A percentile compares a stretch with the other conserved stretches of the same genome.
phyloP scores from a whole-genome alignment of 2,329 filamentous ascomycete species.

The Pseudogymnoascus pannorum region DNA sequence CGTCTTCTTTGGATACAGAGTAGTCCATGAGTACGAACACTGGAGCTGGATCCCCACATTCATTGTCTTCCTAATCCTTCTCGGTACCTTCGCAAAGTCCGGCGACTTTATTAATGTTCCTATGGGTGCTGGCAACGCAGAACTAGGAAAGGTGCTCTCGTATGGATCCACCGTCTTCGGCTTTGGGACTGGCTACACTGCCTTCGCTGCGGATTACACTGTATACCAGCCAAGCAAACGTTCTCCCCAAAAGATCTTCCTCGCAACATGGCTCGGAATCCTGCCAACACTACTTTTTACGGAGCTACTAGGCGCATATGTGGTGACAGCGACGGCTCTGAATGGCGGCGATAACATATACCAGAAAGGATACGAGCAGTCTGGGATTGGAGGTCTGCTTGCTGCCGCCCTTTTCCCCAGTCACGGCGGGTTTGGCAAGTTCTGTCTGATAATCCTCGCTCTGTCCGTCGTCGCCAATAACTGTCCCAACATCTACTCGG shows the following conservation, averaged over 20 bases:
- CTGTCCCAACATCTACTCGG: conserved; percentile 66
- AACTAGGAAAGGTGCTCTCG: conserved; percentile 55
- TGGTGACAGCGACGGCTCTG: conserved; percentile 55
- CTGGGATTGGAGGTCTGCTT: conserved; percentile 60
- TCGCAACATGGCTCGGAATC: conserved; percentile 62
- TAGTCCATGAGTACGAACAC: conserved; percentile 71
- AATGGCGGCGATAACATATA: conserved; percentile 50
- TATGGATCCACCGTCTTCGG: conserved; percentile 61
- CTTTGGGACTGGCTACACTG: conserved; percentile 66
- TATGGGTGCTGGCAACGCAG: conserved; percentile 50
- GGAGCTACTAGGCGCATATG: conserved; percentile 63
- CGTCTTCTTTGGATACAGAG: conserved; percentile 66
- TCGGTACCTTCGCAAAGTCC: conserved; percentile 60
- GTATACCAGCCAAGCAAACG: conserved; percentile 65
- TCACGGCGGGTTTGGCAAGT: conserved; percentile 62
- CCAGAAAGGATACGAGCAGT: conserved; percentile 43
- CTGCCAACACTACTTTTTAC: conserved; percentile 67
- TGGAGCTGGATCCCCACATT: conserved; percentile 67
- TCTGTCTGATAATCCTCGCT: conserved; percentile 61
- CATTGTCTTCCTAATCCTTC: conserved; percentile 65
- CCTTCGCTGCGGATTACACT: conserved; percentile 70
- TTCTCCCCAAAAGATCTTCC: conserved; percentile 55
- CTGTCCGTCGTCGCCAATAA: conserved; percentile 64
- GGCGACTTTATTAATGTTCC: conserved; percentile 55
- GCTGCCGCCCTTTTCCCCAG: conserved; percentile 55